Evolutionary conservation across 805 yeast species (phyloP).

Genomic region (Saccharomycopsis schoenii): DNA sequence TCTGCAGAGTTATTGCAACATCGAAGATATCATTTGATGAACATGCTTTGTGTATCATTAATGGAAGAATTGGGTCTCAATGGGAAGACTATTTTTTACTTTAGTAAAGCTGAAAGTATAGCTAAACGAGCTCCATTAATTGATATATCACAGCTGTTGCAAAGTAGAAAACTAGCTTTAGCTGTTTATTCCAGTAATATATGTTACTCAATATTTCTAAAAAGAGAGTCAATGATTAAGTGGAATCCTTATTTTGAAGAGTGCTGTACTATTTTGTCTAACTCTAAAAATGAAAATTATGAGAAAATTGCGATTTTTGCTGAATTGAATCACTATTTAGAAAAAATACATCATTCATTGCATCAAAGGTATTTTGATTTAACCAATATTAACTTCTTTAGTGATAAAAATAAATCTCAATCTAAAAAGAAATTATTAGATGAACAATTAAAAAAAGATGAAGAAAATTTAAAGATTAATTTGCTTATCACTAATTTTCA

Average conservation of each 20-base stretch:
- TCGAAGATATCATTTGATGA: constrained; percentile 65
- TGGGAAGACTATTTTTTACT: constrained; percentile 37
- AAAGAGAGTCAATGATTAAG: constrained; percentile 50
- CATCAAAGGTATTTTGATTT: constrained; percentile 30
- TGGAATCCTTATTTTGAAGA: constrained; percentile 57
- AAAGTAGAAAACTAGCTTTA: constrained; percentile 43
- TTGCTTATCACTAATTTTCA: constrained; percentile 37
- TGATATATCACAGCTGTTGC: constrained; percentile 33
- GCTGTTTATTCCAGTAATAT: constrained; percentile 53
- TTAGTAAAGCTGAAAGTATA: constrained; percentile 31
- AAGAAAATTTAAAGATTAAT: neutral
- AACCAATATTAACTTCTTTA: neutral
- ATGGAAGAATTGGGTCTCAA: constrained; percentile 70
- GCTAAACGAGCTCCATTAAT: constrained; percentile 31
- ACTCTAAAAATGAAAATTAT: constrained; percentile 25
- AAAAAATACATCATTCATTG: constrained; percentile 44
- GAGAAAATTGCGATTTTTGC: constrained; percentile 45
- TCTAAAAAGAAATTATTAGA: neutral
- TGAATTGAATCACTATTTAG: constrained; percentile 49
- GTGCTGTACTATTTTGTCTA: constrained; percentile 42
- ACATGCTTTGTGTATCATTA: constrained; percentile 53
- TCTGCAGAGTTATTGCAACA: constrained; percentile 75
- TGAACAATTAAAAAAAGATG: neutral
- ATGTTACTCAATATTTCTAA: constrained; percentile 52
- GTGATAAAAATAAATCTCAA: neutral